Evolutionary conservation across 2,329 filamentous ascomycete genomes (phyloP).

Genomic region (Exophiala sp.): DNA sequence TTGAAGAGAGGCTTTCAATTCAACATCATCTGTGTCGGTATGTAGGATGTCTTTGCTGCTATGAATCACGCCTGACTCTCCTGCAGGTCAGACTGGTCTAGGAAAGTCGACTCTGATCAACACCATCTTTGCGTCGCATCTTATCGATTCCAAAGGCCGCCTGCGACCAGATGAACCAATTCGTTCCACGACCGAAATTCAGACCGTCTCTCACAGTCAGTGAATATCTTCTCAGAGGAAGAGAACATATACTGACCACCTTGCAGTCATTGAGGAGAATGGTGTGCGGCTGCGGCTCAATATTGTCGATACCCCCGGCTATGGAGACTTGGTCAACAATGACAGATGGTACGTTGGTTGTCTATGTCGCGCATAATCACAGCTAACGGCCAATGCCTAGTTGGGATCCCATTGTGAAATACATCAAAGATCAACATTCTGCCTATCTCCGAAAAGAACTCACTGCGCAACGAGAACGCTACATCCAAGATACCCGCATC

Average conservation of each 20-base stretch:
- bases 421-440: slow-evolving; percentile 99
- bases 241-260: slow-evolving; percentile 17
- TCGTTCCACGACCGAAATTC: slow-evolving; percentile 94
- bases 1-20: slow-evolving; percentile 99
- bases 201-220: slow-evolving; percentile 83
- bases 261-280: slow-evolving; percentile 87
- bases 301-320: slow-evolving; percentile 98
- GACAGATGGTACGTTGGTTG: slow-evolving; percentile 66
- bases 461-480: slow-evolving; percentile 95
- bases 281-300: slow-evolving; percentile 94
- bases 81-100: slow-evolving; percentile 86
- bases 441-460: slow-evolving; percentile 99
- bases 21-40: slow-evolving; percentile 99
- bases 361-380: not conserved
- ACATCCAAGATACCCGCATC: slow-evolving; percentile 98
- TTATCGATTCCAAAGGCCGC: slow-evolving; percentile 98
- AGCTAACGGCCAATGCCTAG: slow-evolving; percentile 32
- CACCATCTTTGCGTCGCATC: slow-evolving; percentile 98
- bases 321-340: slow-evolving; percentile 98
- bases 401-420: slow-evolving; percentile 99
- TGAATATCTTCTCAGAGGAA: slow-evolving; percentile 15
- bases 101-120: slow-evolving; percentile 99
- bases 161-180: slow-evolving; percentile 87
- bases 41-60: slow-evolving; percentile 39
- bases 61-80: not conserved